A percentile compares a stretch with the other conserved stretches of the same genome.
phyloP scores from a whole-genome alignment of 192 early-diverging fungal genomes.

The Funneliformis mosseae region DNA sequence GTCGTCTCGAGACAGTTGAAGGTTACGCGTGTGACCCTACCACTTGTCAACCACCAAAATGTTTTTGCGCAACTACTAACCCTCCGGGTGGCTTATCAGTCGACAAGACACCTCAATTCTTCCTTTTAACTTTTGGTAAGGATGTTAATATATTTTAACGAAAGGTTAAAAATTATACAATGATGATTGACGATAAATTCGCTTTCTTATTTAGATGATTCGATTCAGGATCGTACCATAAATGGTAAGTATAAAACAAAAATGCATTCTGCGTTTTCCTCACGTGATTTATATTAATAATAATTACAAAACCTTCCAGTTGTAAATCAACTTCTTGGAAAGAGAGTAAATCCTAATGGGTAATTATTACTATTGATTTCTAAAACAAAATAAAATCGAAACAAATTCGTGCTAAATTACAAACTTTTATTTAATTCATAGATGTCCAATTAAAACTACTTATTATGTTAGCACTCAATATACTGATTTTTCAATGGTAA shows the following conservation, averaged over 20 bases:
- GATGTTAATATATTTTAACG: not conserved
- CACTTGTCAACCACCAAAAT: constrained; percentile 52
- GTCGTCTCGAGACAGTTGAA: not conserved
- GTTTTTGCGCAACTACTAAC: constrained; percentile 51
- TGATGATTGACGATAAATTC: not conserved
- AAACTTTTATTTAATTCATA: constrained; percentile 4
- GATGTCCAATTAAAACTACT: constrained; percentile 60
- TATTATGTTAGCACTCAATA: constrained; percentile 66
- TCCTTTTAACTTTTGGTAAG: constrained; percentile 58
- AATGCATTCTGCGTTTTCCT: not conserved
- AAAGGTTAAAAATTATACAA: not conserved
- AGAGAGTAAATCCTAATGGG: constrained; percentile 18
- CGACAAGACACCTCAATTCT: constrained; percentile 58
- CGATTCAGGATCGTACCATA: constrained; percentile 48
- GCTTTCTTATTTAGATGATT: constrained; percentile 48
- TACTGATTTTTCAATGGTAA: constrained; percentile 61
- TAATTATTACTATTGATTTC: constrained; percentile 3
- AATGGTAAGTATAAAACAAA: not conserved
- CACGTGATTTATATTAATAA: not conserved
- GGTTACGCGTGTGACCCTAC: constrained; percentile 50
- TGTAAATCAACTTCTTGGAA: not conserved
- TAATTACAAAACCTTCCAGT: not conserved
- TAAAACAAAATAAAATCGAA: too few species aligned
- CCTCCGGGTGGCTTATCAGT: constrained; percentile 54
- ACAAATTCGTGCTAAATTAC: not conserved